Evolutionary conservation across 164 flowering plant species (phyloP).

Genomic region (Stephania cephalantha): DNA sequence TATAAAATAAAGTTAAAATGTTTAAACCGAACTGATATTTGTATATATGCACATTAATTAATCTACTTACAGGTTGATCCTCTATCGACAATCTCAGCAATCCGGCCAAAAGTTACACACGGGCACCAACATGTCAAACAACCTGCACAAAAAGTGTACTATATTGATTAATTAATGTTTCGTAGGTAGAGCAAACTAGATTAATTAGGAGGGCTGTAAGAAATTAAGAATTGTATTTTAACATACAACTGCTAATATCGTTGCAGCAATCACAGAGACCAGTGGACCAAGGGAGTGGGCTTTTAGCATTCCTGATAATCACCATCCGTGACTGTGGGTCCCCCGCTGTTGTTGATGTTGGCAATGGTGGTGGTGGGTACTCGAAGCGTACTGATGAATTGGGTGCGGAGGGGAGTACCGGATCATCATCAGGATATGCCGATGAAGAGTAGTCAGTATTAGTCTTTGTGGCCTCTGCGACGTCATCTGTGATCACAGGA

Average conservation of each 20-base stretch:
- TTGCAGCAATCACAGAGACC: conserved; percentile 3
- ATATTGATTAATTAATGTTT: neutral
- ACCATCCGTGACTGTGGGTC: no score
- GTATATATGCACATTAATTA: neutral
- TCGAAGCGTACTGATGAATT: no score
- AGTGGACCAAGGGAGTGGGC: conserved; percentile 8
- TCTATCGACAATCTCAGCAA: neutral
- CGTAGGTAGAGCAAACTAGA: neutral
- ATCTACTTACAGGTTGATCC: neutral
- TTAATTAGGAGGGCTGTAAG: neutral
- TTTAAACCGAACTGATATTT: no score
- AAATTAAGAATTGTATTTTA: neutral
- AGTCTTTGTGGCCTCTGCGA: no score
- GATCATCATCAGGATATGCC: no score
- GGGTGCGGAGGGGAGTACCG: no score
- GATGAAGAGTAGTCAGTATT: no score
- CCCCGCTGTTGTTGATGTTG: no score
- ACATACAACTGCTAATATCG: conserved; percentile 3
- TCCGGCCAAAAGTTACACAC: neutral
- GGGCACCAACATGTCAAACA: neutral
- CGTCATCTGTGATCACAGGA: no score
- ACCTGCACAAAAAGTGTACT: neutral
- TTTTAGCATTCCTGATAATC: no score
- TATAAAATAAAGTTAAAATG: no score
- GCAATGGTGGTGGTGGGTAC: no score